Conservation (phyloP, 2,329 filamentous ascomycete genomes). For the Colletotrichum agaves region DNA sequence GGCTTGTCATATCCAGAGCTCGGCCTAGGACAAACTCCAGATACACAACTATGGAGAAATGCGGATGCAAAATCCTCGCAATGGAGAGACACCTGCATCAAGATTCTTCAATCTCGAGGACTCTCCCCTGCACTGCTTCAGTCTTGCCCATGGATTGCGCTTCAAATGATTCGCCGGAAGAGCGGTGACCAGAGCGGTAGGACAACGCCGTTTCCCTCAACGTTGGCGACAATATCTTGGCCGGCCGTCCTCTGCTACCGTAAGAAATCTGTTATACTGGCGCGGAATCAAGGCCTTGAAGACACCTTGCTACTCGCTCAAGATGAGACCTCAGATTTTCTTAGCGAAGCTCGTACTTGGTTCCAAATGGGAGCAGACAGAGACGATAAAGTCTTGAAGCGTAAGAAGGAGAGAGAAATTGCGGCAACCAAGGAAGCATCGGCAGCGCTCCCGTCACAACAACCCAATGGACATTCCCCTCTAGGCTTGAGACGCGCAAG, state of each 20-base stretch:
- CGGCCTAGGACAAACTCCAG: constrained; percentile 61
- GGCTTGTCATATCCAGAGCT: constrained; percentile 49
- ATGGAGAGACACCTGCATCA: constrained; percentile 63
- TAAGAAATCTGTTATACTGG: constrained; percentile 55
- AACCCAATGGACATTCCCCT: constrained; percentile 63
- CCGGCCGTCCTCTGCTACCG: constrained; percentile 65
- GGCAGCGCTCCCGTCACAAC: constrained; percentile 55
- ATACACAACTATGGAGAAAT: constrained; percentile 60
- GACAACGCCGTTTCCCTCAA: constrained; percentile 47
- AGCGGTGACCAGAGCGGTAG: constrained; percentile 55
- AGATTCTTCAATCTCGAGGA: constrained; percentile 61
- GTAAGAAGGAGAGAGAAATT: constrained; percentile 62
- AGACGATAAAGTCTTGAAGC: constrained; percentile 58
- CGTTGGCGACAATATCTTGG: constrained; percentile 60
- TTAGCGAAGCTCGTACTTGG: constrained; percentile 61
- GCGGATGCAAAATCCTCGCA: constrained; percentile 53
- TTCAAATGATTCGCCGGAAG: constrained; percentile 60
- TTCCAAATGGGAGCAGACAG: constrained; percentile 56
- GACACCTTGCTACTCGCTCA: constrained; percentile 51
- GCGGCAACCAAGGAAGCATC: constrained; percentile 54
- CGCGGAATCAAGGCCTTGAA: constrained; percentile 52
- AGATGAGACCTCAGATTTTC: constrained; percentile 59
- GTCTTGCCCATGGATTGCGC: constrained; percentile 61
- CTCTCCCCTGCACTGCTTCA: constrained; percentile 56
- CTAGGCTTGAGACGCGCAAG: constrained; percentile 61